Evolutionary conservation across 805 yeast genomes (phyloP).

Genomic region (Candida ficus): DNA sequence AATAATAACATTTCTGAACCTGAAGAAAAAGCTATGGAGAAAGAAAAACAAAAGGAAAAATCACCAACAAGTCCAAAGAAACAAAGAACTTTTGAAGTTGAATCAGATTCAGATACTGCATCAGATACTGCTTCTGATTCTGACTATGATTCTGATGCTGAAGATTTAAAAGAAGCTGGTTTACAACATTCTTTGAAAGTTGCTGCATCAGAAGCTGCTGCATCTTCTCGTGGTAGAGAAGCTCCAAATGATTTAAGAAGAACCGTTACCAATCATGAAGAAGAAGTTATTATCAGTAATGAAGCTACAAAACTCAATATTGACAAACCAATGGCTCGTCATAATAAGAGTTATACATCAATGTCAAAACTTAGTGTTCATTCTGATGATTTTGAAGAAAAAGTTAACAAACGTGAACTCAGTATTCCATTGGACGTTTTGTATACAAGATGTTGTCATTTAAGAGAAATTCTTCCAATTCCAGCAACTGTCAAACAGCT

Average conservation of each 20-base stretch:
- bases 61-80: background rate
- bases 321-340: conserved; percentile 39
- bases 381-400: conserved; percentile 16
- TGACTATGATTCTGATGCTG: background rate
- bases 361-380: conserved; percentile 15
- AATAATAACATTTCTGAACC: background rate
- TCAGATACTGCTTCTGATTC: background rate
- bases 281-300: conserved; percentile 31
- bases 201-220: conserved; percentile 35
- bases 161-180: background rate
- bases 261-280: conserved; percentile 30
- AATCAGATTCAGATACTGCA: background rate
- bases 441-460: conserved; percentile 89
- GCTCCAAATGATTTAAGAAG: conserved; percentile 28
- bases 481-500: conserved; percentile 84
- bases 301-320: conserved; percentile 33
- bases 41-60: background rate
- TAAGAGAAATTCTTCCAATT: conserved; percentile 87
- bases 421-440: conserved; percentile 56
- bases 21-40: background rate
- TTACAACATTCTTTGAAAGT: conserved; percentile 24
- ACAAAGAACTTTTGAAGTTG: background rate
- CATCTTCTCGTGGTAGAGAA: conserved; percentile 31
- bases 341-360: conserved; percentile 28
- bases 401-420: conserved; percentile 21